phyloP scores from a whole-genome alignment of 352 stramenopile genomes.

The Phytophthora colocasiae region DNA sequence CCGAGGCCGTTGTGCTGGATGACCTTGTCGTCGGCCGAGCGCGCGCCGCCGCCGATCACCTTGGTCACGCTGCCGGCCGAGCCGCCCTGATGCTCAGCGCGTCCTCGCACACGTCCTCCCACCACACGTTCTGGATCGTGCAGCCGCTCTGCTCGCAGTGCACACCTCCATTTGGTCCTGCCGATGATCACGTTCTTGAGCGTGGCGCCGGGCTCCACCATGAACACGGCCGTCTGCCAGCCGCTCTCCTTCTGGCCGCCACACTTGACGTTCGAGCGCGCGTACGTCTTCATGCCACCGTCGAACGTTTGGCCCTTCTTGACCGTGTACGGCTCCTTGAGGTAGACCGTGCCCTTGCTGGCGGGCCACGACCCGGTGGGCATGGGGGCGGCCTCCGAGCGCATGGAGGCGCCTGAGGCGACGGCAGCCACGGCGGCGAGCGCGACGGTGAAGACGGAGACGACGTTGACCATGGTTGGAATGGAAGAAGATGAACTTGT shows the following conservation, averaged over 20 bases:
- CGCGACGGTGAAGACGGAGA: conserved; percentile 13
- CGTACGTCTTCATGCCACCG: conserved; percentile 61
- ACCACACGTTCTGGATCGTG: conserved; percentile 44
- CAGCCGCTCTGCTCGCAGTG: conserved; percentile 34
- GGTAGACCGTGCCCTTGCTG: conserved; percentile 31
- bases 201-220: conserved; percentile 21
- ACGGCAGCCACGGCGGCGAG: conserved; percentile 11
- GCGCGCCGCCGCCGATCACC: conserved; percentile 25
- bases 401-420: conserved; percentile 27
- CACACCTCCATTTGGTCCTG: conserved; percentile 17
- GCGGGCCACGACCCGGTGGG: conserved; percentile 34
- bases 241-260: conserved; percentile 30
- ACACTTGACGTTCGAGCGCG: conserved; percentile 50
- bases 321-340: conserved; percentile 36
- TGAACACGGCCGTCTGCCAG: conserved; percentile 30
- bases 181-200: conserved; percentile 20
- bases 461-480: conserved; percentile 20
- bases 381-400: conserved; percentile 28
- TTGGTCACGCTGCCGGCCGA: conserved; percentile 22
- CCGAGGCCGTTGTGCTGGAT: conserved; percentile 19
- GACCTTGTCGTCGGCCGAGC: conserved; percentile 19
- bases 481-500: background rate
- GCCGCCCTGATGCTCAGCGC: conserved; percentile 35
- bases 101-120: conserved; percentile 41
- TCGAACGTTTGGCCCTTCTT: conserved; percentile 46